phyloP scores from a whole-genome alignment of 345 rosid species.

The Sonneratia alba region DNA sequence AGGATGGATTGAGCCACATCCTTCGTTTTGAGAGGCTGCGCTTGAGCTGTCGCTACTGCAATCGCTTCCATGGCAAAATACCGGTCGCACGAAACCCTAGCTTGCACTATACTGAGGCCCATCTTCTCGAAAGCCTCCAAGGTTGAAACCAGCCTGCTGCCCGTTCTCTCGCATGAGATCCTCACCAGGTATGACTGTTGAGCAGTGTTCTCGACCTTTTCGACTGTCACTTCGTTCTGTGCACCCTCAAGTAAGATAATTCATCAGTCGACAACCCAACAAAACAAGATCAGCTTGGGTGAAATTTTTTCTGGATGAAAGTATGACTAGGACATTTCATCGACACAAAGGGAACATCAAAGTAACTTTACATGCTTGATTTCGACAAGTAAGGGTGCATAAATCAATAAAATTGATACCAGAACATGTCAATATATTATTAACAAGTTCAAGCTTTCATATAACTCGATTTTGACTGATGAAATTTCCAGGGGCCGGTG shows the following conservation, averaged over 20 bases:
- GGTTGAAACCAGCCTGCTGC: slow-evolving; percentile 37
- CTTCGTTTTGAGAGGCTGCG: slow-evolving; percentile 19
- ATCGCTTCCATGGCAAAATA: slow-evolving; percentile 62
- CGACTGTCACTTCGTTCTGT: slow-evolving; percentile 40
- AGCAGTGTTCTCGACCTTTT: slow-evolving; percentile 29
- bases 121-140: slow-evolving; percentile 64
- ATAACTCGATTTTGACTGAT: neutral
- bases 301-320: neutral
- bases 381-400: neutral
- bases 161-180: slow-evolving; percentile 38
- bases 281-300: neutral
- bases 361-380: no score
- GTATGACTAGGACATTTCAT: no score
- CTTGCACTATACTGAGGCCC: slow-evolving; percentile 48
- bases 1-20: slow-evolving; percentile 33
- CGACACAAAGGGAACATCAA: no score
- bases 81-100: slow-evolving; percentile 40
- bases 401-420: neutral
- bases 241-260: neutral
- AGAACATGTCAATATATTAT: neutral
- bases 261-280: neutral
- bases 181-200: slow-evolving; percentile 26
- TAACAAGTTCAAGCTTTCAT: neutral
- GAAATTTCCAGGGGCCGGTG: no score
- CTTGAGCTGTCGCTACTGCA: slow-evolving; percentile 33